These are phyloP conservation scores for Solanum habrochaites DNA, from an alignment of 257 asterid species.

Conservation along the genomic window DNA sequence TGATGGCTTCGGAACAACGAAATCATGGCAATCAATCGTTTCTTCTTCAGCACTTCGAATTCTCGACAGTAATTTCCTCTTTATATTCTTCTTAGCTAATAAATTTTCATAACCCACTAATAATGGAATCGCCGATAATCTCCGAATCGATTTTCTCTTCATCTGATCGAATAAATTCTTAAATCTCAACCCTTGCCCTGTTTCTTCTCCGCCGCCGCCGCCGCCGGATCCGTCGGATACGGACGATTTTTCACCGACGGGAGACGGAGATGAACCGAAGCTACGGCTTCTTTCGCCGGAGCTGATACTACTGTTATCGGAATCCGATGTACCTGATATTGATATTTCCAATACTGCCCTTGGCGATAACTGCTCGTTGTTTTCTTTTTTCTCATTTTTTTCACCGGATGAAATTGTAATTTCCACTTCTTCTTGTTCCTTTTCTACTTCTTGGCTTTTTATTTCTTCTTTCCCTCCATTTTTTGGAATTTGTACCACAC, in stretches of 20 bases:
- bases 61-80: slow-evolving; percentile 35
- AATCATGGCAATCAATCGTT: slow-evolving; percentile 33
- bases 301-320: slow-evolving; percentile 15
- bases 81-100: slow-evolving; percentile 28
- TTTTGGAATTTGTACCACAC: background rate
- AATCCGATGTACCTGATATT: slow-evolving; percentile 27
- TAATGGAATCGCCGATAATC: slow-evolving; percentile 17
- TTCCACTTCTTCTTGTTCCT: background rate
- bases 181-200: slow-evolving; percentile 25
- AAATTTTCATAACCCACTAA: slow-evolving; percentile 12
- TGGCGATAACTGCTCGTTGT: slow-evolving; percentile 39
- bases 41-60: slow-evolving; percentile 47
- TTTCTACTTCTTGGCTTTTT: background rate
- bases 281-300: slow-evolving; percentile 28
- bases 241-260: slow-evolving; percentile 7
- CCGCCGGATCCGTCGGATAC: background rate
- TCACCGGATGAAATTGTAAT: background rate
- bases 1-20: slow-evolving; percentile 57
- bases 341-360: slow-evolving; percentile 72
- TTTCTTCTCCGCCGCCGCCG: background rate
- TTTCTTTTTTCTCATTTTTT: background rate
- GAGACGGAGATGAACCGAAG: slow-evolving; percentile 12
- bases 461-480: background rate
- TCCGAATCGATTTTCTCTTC: slow-evolving; percentile 36
- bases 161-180: slow-evolving; percentile 46